Percentiles rank a stretch among this genome's conserved stretches.
Evolutionary conservation across 306 rosid genomes (phyloP).

Genomic region (Ormosia semicastrata): DNA sequence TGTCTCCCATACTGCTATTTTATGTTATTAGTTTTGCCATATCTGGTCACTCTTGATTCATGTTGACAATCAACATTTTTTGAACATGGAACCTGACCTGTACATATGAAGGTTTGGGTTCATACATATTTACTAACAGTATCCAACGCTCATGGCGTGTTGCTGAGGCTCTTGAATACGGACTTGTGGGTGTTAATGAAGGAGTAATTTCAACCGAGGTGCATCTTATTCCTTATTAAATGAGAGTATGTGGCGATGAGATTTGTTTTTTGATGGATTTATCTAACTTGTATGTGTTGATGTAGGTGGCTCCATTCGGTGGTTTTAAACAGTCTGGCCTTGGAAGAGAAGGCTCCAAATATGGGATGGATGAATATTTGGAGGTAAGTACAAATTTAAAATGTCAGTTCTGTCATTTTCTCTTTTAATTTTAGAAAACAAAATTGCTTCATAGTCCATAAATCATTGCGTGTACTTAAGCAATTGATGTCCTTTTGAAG

Average conservation of each 20-base stretch:
- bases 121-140: conserved; percentile 80
- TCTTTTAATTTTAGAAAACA: background rate
- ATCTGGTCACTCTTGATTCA: background rate
- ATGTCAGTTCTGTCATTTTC: background rate
- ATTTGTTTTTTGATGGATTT: conserved; percentile 11
- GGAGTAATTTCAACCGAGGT: conserved; percentile 97
- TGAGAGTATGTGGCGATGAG: background rate
- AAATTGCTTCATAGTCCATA: background rate
- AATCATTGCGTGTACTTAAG: background rate
- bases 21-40: background rate
- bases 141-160: conserved; percentile 96
- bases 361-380: conserved; percentile 94
- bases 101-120: conserved; percentile 75
- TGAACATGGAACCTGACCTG: conserved; percentile 2
- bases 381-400: conserved; percentile 53
- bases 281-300: conserved; percentile 9
- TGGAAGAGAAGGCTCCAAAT: conserved; percentile 98
- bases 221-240: conserved; percentile 28
- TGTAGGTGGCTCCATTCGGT: conserved; percentile 97
- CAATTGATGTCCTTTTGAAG: background rate
- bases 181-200: conserved; percentile 91
- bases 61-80: background rate
- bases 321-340: conserved; percentile 96
- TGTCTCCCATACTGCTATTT: background rate
- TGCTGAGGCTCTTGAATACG: conserved; percentile 95